A percentile compares a stretch with the other conserved stretches of the same genome.
These are phyloP conservation scores for Oxytropis ochrocephala DNA, from an alignment of 306 rosid genomes.

Conservation along the genomic window DNA sequence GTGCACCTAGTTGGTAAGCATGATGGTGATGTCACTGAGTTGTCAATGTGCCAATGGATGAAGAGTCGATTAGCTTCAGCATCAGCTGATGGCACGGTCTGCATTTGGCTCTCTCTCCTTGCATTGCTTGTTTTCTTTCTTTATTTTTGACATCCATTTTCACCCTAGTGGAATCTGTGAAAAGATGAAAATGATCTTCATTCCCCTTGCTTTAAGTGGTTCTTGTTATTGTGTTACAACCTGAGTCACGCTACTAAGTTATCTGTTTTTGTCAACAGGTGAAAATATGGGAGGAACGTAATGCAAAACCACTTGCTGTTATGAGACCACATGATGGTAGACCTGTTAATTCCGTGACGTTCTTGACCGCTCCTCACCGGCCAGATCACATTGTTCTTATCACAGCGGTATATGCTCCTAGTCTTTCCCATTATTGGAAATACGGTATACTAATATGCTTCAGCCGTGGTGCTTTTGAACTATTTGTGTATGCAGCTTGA, in stretches of 20 bases:
- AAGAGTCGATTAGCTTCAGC: constrained; percentile 71
- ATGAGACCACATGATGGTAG: constrained; percentile 60
- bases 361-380: constrained; percentile 66
- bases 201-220: background rate
- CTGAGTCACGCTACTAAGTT: constrained; percentile 1
- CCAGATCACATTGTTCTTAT: constrained; percentile 69
- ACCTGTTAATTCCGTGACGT: constrained; percentile 66
- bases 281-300: constrained; percentile 75
- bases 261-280: constrained; percentile 41
- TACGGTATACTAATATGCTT: constrained; percentile 4
- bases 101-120: constrained; percentile 23
- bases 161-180: constrained; percentile 3
- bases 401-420: constrained; percentile 50
- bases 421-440: constrained; percentile 15
- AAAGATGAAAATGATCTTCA: background rate
- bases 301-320: constrained; percentile 50
- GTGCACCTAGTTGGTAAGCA: constrained; percentile 58
- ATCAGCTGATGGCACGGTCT: constrained; percentile 63
- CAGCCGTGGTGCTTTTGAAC: constrained; percentile 6
- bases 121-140: constrained; percentile 4
- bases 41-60: constrained; percentile 88
- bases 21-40: constrained; percentile 56
- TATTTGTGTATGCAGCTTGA: constrained; percentile 7
- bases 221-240: background rate
- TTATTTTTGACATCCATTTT: constrained; percentile 11